phyloP scores from a whole-genome alignment of 768 basidiomycete species.

The Sistotremastrum niveocremeum region DNA sequence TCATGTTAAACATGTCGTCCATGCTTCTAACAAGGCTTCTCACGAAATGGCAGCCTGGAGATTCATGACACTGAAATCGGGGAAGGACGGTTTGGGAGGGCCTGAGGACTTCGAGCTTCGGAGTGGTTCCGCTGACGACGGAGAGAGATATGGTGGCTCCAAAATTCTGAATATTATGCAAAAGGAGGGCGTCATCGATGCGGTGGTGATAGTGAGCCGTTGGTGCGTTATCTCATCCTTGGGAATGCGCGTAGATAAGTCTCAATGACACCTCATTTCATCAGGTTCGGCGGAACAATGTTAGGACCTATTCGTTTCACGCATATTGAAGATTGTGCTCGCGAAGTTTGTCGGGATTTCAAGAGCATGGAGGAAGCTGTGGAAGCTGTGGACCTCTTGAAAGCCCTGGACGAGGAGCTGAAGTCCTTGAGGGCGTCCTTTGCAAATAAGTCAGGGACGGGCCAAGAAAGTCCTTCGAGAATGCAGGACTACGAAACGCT shows the following conservation, averaged over 20 bases:
- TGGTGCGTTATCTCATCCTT: conserved; percentile 34
- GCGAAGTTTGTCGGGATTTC: conserved; percentile 61
- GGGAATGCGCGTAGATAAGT: not conserved
- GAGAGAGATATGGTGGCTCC: conserved; percentile 58
- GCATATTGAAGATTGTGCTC: conserved; percentile 64
- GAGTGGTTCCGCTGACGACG: conserved; percentile 59
- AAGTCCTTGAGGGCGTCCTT: conserved; percentile 40
- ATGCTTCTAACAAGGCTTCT: conserved; percentile 42
- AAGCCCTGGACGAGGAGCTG: conserved; percentile 48
- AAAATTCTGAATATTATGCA: conserved; percentile 56
- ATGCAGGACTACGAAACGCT: no score
- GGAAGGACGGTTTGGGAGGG: conserved; percentile 49
- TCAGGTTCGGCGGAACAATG: conserved; percentile 71
- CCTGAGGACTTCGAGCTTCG: conserved; percentile 65
- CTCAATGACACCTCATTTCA: not conserved
- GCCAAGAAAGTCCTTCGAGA: no score
- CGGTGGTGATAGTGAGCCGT: conserved; percentile 65
- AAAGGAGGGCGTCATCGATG: conserved; percentile 57
- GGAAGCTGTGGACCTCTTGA: conserved; percentile 42
- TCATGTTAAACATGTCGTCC: conserved; percentile 43
- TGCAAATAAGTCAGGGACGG: conserved; percentile 7
- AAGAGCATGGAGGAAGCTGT: conserved; percentile 54
- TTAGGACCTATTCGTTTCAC: conserved; percentile 62
- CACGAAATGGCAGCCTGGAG: conserved; percentile 74
- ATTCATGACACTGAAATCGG: conserved; percentile 56